Conservation (phyloP, 345 rosid genomes). For the Combretum micranthum region DNA sequence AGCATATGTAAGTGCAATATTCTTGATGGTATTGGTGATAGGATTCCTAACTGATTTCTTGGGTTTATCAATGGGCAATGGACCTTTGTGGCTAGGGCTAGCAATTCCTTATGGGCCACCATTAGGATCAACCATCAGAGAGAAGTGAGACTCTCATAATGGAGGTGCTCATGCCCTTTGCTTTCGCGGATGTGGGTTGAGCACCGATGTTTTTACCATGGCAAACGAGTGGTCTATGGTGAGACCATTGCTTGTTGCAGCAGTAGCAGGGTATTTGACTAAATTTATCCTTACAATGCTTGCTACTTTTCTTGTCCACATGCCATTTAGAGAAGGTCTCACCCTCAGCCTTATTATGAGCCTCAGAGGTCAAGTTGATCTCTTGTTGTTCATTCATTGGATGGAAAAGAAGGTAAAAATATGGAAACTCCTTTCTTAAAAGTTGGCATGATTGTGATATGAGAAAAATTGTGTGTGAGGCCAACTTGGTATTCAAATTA, state of each 20-base stretch:
- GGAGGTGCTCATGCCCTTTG: slow-evolving; percentile 54
- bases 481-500: no score
- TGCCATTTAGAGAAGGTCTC: slow-evolving; percentile 50
- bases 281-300: slow-evolving; percentile 27
- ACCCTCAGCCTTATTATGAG: slow-evolving; percentile 53
- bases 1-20: slow-evolving; percentile 28
- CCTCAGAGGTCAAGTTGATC: slow-evolving; percentile 65
- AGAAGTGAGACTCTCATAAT: slow-evolving; percentile 44
- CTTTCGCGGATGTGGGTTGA: slow-evolving; percentile 50
- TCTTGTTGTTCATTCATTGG: slow-evolving; percentile 53
- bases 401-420: slow-evolving; percentile 46
- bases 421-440: no score
- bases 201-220: slow-evolving; percentile 35
- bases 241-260: slow-evolving; percentile 35
- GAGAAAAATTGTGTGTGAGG: no score
- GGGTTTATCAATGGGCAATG: slow-evolving; percentile 50
- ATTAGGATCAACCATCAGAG: slow-evolving; percentile 40
- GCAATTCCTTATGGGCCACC: slow-evolving; percentile 68
- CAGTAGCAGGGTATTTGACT: slow-evolving; percentile 24
- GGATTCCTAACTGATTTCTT: slow-evolving; percentile 63
- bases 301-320: slow-evolving; percentile 21
- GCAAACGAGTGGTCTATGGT: slow-evolving; percentile 30
- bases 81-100: slow-evolving; percentile 63
- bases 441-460: neutral
- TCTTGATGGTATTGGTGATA: slow-evolving; percentile 34